These are phyloP conservation scores for Claviceps spartinae DNA, from an alignment of 2,329 filamentous ascomycete genomes.

Conservation along the genomic window DNA sequence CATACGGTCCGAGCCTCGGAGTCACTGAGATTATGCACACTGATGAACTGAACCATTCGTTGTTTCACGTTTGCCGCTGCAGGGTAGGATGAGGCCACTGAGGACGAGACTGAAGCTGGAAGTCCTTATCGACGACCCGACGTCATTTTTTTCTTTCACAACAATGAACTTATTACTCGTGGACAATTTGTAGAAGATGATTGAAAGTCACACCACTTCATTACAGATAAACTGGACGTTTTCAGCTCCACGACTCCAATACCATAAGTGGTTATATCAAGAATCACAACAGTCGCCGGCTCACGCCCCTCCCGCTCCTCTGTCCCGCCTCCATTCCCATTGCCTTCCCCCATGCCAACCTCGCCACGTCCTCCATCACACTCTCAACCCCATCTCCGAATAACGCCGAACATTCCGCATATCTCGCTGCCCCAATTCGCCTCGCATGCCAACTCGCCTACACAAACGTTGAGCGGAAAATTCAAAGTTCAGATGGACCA, in stretches of 20 bases:
- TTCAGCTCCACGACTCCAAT: too few relatives aligned
- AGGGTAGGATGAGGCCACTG: background rate
- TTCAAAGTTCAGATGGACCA: background rate
- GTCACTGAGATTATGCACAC: background rate
- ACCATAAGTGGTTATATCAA: background rate
- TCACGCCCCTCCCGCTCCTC: background rate
- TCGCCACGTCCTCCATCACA: conserved; percentile 15
- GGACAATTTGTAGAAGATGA: too few relatives aligned
- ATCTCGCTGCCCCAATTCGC: conserved; percentile 16
- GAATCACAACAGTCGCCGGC: background rate
- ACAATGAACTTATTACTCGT: too few relatives aligned
- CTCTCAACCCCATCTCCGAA: conserved; percentile 21
- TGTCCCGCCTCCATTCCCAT: conserved; percentile 1
- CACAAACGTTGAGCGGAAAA: background rate
- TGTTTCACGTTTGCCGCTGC: background rate
- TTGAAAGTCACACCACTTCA: too few relatives aligned
- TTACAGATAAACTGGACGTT: too few relatives aligned
- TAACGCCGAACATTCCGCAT: conserved; percentile 23
- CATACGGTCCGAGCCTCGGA: background rate
- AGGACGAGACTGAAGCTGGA: background rate
- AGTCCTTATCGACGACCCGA: background rate
- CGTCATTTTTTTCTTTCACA: background rate
- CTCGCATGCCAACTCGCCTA: conserved; percentile 21
- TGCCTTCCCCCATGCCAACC: conserved; percentile 12
- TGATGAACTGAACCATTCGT: background rate